Base-by-base conservation (phyloP, 1,139 yeast species). In the Candida sp. region DNA sequence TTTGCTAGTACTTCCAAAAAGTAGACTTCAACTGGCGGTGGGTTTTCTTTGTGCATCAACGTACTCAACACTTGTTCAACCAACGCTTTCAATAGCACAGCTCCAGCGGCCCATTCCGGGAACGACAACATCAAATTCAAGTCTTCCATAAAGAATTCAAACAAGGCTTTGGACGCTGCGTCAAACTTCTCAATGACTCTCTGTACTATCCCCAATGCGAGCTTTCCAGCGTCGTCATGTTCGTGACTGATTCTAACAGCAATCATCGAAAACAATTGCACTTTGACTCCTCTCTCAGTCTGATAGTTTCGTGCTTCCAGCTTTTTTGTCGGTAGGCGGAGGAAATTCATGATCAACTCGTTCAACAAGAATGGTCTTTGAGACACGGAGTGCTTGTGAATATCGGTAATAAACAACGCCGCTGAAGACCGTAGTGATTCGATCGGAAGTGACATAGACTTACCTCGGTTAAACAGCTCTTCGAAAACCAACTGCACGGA, bases 81-180 rank as follows among this genome's bases (percentile, higher is more conserved):
- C 37, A 54, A 28, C 17, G 23, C 22, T 25, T 26, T 35, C 26
- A 51, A 28, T 34, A 55, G 32, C n/a, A 12, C 28, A 9, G 83
- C 89, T 0, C 85, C 73, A 0, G 82, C 81, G 0, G 90, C 75
- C 83, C 87, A 88, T 51, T 84, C 86, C 0, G 91, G 89, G 12
- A 65, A 66, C 3, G 70, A 63, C 3, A 87, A 59, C 49, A 87
- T 67, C 0, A 61, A 57, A 5, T 83, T 54, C 32, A 89, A 67
- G 59, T 90, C 96, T 40, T 80, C 81, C 2, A 85, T 58, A 30
- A 86, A 70, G 9, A 76, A 58, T 38, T 85, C 88, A 40, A 88
- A 62, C 76, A 59, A 30, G 66, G 69, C 42, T 77, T 80, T 27
- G 65, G 66, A n/a, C 5, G 47, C 23, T 5, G 45, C 8, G 17